These are phyloP conservation scores for Gnaphalium uliginosum DNA, from an alignment of 129 eudicot species.

Conservation along the genomic window DNA sequence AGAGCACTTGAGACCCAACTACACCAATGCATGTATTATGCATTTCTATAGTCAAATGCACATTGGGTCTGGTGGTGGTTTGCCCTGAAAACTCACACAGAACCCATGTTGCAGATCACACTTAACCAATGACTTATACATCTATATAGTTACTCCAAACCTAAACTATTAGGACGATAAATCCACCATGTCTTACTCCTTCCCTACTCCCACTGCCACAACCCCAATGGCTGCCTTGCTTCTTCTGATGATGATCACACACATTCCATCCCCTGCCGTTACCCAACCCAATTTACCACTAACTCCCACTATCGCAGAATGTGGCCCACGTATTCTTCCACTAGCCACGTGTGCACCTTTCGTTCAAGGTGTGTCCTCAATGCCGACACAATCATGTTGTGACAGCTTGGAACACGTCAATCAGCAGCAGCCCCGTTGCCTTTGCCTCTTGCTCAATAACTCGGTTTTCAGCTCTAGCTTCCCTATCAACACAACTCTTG, in stretches of 20 bases:
- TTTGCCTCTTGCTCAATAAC: constrained; percentile 37
- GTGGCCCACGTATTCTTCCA: constrained; percentile 37
- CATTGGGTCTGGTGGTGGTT: neutral
- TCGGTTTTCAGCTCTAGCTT: constrained; percentile 32
- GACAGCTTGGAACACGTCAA: constrained; percentile 33
- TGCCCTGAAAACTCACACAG: constrained; percentile 10
- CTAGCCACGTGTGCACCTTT: constrained; percentile 40
- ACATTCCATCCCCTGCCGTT: constrained; percentile 12
- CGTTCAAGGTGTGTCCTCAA: constrained; percentile 28
- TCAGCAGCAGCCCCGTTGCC: constrained; percentile 29
- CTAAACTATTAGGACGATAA: neutral
- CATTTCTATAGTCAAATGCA: constrained; percentile 36
- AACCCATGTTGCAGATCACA: constrained; percentile 32
- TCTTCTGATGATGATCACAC: constrained; percentile 14
- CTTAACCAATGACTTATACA: constrained; percentile 14
- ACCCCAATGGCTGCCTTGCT: neutral
- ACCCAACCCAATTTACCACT: constrained; percentile 31
- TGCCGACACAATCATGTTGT: constrained; percentile 34
- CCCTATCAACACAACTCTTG: constrained; percentile 37
- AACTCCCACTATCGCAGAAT: constrained; percentile 36
- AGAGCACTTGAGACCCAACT: neutral
- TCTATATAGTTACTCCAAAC: constrained; percentile 4
- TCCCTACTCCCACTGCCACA: constrained; percentile 12
- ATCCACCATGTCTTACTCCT: constrained; percentile 21
- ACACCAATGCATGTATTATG: constrained; percentile 27